phyloP scores from a whole-genome alignment of 2,329 filamentous ascomycete genomes.

The Lachnellula hyalina region DNA sequence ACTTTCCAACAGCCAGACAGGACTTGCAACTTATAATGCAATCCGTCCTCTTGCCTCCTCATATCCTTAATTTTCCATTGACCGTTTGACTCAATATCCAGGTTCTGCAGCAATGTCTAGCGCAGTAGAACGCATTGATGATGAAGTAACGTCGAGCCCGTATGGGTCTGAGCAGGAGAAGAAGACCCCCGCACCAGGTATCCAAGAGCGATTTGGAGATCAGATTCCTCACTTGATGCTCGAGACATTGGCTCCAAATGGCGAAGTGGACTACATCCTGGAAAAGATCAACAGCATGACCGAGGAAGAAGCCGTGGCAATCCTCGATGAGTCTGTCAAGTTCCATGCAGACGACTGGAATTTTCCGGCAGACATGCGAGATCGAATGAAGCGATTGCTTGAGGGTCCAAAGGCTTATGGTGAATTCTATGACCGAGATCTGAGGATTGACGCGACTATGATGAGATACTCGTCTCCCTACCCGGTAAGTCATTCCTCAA shows the following conservation, averaged over 20 bases:
- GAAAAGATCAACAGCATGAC: slow-evolving; percentile 39
- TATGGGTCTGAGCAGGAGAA: slow-evolving; percentile 28
- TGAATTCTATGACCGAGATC: slow-evolving; percentile 37
- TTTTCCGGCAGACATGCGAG: slow-evolving; percentile 39
- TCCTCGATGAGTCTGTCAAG: slow-evolving; percentile 34
- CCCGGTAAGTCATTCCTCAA: slow-evolving; percentile 14
- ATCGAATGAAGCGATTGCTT: slow-evolving; percentile 37
- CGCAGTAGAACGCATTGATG: slow-evolving; percentile 9
- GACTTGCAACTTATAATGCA: neutral
- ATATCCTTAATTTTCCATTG: neutral
- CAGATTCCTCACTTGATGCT: slow-evolving; percentile 37
- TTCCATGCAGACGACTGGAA: slow-evolving; percentile 42
- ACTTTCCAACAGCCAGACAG: neutral
- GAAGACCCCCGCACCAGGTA: slow-evolving; percentile 9
- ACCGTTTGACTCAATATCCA: neutral
- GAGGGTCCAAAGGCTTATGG: slow-evolving; percentile 37
- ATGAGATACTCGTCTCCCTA: slow-evolving; percentile 38
- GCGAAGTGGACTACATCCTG: slow-evolving; percentile 39
- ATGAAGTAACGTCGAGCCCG: slow-evolving; percentile 2
- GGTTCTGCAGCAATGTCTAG: slow-evolving; percentile 9
- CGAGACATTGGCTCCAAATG: slow-evolving; percentile 39
- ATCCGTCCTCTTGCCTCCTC: neutral
- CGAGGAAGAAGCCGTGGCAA: slow-evolving; percentile 38
- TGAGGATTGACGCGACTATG: slow-evolving; percentile 37
- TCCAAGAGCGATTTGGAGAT: slow-evolving; percentile 26